A percentile compares a stretch with the other conserved stretches of the same genome.
Evolutionary conservation across 2,329 filamentous ascomycete genomes (phyloP).

Genomic region (Diaporthe ampelina): DNA sequence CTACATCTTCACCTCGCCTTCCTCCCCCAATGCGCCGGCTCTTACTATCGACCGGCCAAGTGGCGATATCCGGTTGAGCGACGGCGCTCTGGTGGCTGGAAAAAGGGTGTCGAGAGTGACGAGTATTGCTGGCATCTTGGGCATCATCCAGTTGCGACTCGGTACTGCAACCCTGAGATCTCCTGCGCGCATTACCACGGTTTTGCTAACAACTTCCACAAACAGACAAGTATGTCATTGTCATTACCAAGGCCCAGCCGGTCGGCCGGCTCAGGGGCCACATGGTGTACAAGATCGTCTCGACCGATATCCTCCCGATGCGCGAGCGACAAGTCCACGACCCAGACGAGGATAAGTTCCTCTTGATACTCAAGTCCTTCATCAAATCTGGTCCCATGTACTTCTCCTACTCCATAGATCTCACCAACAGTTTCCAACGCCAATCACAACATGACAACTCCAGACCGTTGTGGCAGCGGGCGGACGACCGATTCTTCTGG

Average conservation of each 20-base stretch:
- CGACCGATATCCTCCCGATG: constrained; percentile 93
- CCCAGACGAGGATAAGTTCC: constrained; percentile 92
- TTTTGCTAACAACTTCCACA: background rate
- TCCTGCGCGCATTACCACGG: background rate
- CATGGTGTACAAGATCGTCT: constrained; percentile 93
- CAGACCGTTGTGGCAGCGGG: constrained; percentile 87
- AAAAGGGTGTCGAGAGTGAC: constrained; percentile 83
- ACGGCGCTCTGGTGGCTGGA: constrained; percentile 80
- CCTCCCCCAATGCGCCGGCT: constrained; percentile 88
- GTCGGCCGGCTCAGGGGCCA: constrained; percentile 94
- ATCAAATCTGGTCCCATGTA: constrained; percentile 92
- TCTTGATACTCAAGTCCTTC: constrained; percentile 83
- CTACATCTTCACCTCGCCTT: constrained; percentile 97
- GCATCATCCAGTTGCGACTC: constrained; percentile 92
- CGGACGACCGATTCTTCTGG: constrained; percentile 99
- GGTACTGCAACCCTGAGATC: constrained; percentile 66
- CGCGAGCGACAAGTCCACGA: constrained; percentile 93
- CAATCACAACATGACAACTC: constrained; percentile 82
- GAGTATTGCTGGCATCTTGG: constrained; percentile 94
- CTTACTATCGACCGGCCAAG: constrained; percentile 93
- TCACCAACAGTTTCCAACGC: constrained; percentile 97
- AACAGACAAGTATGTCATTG: constrained; percentile 92
- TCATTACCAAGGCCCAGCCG: constrained; percentile 94
- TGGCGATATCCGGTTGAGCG: constrained; percentile 87
- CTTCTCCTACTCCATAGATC: constrained; percentile 96